Conservation (phyloP, 495 filamentous ascomycete genomes). For the Venustampulla echinocandica region DNA sequence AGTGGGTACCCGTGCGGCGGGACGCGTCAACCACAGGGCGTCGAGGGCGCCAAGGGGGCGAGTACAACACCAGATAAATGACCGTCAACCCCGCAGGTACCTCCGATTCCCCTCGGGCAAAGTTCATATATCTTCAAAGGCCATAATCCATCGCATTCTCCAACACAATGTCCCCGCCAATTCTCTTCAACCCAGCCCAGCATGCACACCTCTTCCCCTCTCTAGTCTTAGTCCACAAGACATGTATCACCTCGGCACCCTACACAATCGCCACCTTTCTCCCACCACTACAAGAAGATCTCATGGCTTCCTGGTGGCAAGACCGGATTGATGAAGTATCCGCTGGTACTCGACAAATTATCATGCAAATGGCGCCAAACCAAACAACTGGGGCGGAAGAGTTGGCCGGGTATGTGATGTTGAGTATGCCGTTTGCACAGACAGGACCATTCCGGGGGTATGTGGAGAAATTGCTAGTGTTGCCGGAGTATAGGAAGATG, state of each 20-base stretch:
- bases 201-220: constrained; percentile 14
- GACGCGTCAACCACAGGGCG: no score
- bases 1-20: no score
- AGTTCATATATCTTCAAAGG: no score
- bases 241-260: constrained; percentile 12
- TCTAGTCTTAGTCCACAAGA: constrained; percentile 8
- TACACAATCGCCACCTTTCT: constrained; percentile 17
- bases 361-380: constrained; percentile 7
- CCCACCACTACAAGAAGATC: constrained; percentile 3
- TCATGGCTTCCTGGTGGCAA: constrained; percentile 14
- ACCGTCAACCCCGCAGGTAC: no score
- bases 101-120: no score
- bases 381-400: constrained; percentile 2
- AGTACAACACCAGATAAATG: no score
- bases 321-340: constrained; percentile 5
- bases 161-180: constrained; percentile 5
- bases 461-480: constrained; percentile 22
- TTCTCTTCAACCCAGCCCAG: constrained; percentile 5
- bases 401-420: constrained; percentile 13
- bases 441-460: constrained; percentile 7
- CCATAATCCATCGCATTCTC: no score
- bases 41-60: no score
- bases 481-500: constrained; percentile 7
- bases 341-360: constrained; percentile 4
- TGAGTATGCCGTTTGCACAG: constrained; percentile 7